These are phyloP conservation scores for Trichoderma gracile DNA, from an alignment of 2,329 filamentous ascomycete genomes.

Conservation along the genomic window DNA sequence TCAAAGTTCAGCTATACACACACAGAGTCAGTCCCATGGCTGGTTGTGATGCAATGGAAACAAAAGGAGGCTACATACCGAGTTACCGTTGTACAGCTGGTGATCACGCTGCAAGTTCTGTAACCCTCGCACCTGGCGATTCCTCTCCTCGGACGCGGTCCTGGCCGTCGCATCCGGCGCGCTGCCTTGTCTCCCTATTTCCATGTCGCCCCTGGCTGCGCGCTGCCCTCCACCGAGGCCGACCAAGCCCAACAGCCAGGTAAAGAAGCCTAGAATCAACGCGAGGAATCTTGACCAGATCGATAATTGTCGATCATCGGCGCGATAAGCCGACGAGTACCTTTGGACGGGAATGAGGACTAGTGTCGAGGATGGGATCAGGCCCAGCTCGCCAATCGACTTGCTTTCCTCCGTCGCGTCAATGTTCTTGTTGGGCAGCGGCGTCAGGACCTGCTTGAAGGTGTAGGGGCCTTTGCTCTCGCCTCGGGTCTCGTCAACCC, in stretches of 20 bases:
- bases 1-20: conserved; percentile 64
- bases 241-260: conserved; percentile 41
- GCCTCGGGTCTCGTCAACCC: conserved; percentile 67
- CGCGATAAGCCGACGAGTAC: conserved; percentile 46
- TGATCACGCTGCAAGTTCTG: conserved; percentile 57
- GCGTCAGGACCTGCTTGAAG: conserved; percentile 81
- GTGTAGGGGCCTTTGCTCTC: conserved; percentile 68
- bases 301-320: conserved; percentile 29
- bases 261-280: conserved; percentile 39
- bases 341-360: conserved; percentile 71
- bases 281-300: conserved; percentile 37
- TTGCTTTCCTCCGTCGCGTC: conserved; percentile 73
- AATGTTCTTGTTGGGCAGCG: conserved; percentile 72
- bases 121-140: conserved; percentile 34
- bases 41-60: no score
- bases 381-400: conserved; percentile 66
- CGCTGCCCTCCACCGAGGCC: conserved; percentile 30
- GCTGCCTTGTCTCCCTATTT: background rate
- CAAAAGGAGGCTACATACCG: conserved; percentile 54
- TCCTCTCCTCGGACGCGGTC: conserved; percentile 31
- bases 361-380: conserved; percentile 78
- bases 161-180: conserved; percentile 17
- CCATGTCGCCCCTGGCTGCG: background rate
- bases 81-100: conserved; percentile 90
- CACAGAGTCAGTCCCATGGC: conserved; percentile 25